These are phyloP conservation scores for Camellia oleifera DNA, from an alignment of 179 eudicot genomes.

Conservation along the genomic window DNA sequence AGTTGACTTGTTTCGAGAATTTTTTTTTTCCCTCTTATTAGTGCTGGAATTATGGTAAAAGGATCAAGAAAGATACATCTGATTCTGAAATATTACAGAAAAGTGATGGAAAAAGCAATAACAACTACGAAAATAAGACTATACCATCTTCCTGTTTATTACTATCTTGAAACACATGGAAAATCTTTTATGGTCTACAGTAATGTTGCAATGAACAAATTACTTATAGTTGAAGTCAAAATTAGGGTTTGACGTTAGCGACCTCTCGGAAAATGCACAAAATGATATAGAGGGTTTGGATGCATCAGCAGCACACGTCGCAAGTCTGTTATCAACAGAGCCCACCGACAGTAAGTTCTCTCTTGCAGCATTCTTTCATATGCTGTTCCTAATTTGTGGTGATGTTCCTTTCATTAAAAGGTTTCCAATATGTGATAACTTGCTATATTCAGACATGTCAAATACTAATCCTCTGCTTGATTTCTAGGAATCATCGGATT, in stretches of 20 bases:
- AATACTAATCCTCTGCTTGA: background rate
- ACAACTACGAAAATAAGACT: background rate
- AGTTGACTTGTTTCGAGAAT: slow-evolving; percentile 17
- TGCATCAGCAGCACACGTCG: slow-evolving; percentile 83
- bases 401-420: too few relatives aligned
- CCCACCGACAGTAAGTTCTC: slow-evolving; percentile 62
- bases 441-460: background rate
- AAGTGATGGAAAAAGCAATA: background rate
- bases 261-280: slow-evolving; percentile 62
- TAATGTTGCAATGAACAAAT: background rate
- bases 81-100: background rate
- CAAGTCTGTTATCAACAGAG: slow-evolving; percentile 78
- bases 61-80: background rate
- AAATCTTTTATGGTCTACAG: background rate
- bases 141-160: background rate
- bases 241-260: slow-evolving; percentile 78
- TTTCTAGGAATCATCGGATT: background rate
- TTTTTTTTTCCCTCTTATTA: background rate
- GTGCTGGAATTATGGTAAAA: background rate
- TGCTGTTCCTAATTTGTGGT: background rate
- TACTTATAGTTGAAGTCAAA: slow-evolving; percentile 10
- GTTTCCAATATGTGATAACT: background rate
- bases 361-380: slow-evolving; percentile 1
- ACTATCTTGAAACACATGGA: background rate
- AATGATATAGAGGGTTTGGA: slow-evolving; percentile 81